phyloP scores from a whole-genome alignment of 1,284 basidiomycete species.

The Trichosporon inkin region DNA sequence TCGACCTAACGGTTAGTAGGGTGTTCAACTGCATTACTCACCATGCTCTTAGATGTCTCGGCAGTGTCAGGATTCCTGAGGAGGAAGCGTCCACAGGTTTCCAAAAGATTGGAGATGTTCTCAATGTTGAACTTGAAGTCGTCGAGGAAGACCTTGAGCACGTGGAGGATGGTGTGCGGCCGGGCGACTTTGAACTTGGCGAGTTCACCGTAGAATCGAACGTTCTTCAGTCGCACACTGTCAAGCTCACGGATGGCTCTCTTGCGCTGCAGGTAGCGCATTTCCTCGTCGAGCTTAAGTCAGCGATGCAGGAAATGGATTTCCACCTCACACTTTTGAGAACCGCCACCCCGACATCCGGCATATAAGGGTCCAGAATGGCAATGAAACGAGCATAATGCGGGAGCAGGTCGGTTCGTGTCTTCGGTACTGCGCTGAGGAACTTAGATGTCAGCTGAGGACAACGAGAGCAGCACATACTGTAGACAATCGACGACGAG shows the following conservation, averaged over 20 bases:
- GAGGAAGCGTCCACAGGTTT: conserved; percentile 90
- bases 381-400: conserved; percentile 90
- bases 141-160: conserved; percentile 94
- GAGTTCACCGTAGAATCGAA: conserved; percentile 81
- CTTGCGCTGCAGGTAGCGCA: conserved; percentile 92
- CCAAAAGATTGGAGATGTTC: conserved; percentile 83
- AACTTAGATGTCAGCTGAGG: conserved; percentile 56
- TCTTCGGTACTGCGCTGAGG: conserved; percentile 77
- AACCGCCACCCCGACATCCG: conserved; percentile 79
- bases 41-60: conserved; percentile 61
- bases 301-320: background rate
- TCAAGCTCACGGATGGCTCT: conserved; percentile 83
- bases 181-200: conserved; percentile 96
- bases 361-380: conserved; percentile 86
- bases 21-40: conserved; percentile 9
- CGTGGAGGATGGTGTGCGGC: conserved; percentile 85
- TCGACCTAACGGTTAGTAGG: conserved; percentile 63
- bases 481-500: conserved; percentile 81
- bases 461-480: conserved; percentile 51
- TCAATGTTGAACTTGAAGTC: conserved; percentile 93
- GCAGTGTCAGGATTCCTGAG: conserved; percentile 81
- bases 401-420: conserved; percentile 82
- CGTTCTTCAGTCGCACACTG: conserved; percentile 83
- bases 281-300: conserved; percentile 85
- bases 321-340: conserved; percentile 63